Base-by-base conservation (phyloP, 768 basidiomycete species). In the Lactarius indigo region DNA sequence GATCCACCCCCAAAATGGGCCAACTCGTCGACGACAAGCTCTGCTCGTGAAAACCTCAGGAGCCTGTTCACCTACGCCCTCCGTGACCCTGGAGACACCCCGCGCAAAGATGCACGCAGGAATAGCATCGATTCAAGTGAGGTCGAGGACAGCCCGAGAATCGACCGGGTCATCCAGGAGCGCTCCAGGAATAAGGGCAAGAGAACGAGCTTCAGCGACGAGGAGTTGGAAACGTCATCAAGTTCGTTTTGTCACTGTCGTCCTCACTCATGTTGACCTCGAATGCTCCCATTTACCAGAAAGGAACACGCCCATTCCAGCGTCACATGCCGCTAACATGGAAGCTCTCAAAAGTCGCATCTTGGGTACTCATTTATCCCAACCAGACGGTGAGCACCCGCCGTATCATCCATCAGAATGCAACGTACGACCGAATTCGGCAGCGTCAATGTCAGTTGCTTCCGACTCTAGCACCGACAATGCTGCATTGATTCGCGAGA, bases 111-210 rank as follows among this genome's bases (percentile, higher is more conserved):
- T 20, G 57, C 35, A 20, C 61, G 70, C 35, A 60, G 70, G 50
- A 71, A 71, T 47, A 71, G 68, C 63, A 69, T 71, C 13, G 70
- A 71, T 47, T 57, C 52, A 55, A 69, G 70, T 63, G 70, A 69
- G 63, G 68, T 69, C 17, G 68, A 69, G 56, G 70, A 71, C n/a
- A 71, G 68, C 26, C 70, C 70, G 30, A 63, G 70, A 26, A 66
- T 64, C 30, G 64, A 69, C 18, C 60, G 63, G 30, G 65, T 71
- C 2, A 63, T 64, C 13, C 59, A 66, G 50, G 70, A 71, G 52
- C 64, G 70, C 8, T 65, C 63, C 57, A 54, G 57, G 65, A 64
- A 66, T 58, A 69, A 64, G 57, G 68, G 68, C 1, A 66, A 71
- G 57, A 69, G 70, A 57, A 69, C 61, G 57, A 71, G 70, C 23